Base-by-base conservation (phyloP, 2,329 filamentous ascomycete species). In the Clonostachys sp. region DNA sequence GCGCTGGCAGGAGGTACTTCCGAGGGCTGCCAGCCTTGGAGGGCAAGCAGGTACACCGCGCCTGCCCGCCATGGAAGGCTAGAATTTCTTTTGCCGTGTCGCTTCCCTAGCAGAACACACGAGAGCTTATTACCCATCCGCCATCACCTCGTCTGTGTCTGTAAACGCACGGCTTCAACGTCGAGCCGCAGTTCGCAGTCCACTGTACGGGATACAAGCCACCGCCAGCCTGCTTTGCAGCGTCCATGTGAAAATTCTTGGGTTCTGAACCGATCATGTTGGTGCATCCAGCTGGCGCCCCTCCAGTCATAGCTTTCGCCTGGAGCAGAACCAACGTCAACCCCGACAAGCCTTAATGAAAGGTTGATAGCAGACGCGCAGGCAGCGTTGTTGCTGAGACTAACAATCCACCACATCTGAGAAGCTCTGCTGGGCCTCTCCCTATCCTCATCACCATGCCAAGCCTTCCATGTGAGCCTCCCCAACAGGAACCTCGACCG, bases 391-490 rank as follows among this genome's bases (percentile, higher is more conserved):
- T 47, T 52, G 33, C 39, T 43, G 40, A 16, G 30, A 20, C 20
- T 14, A 41, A n/a, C 18, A n/a, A 12, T 35, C 55, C n/a, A 10
- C 38, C 38, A 12, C 3, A 40, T 40, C 9, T 14, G n/a, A 40
- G 38, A n/a, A n/a, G n/a, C 17, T 40, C 24, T 9, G 24, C 24
- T 30, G 24, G 24, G 24, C 24, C 24, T 30, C 24, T 30, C 24
- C 24, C 24, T 30, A 30, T 39, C 18, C 20, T 12, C 24, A 16
- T n/a, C 66, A 75, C 63, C 54, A 80, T 81, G 78, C 78, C 78
- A 60, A 73, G 77, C 52, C 68, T 81, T 61, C 78, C 78, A 61
- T 70, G 77, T 81, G 66, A 63, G 74, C 61, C 41, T 16, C 30
- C 43, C 39, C 45, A 8, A 30, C 36, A 14, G 5, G 5, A 16